These are phyloP conservation scores for Macrolepiota fuliginosa DNA, from an alignment of 768 basidiomycete genomes.

Conservation along the genomic window DNA sequence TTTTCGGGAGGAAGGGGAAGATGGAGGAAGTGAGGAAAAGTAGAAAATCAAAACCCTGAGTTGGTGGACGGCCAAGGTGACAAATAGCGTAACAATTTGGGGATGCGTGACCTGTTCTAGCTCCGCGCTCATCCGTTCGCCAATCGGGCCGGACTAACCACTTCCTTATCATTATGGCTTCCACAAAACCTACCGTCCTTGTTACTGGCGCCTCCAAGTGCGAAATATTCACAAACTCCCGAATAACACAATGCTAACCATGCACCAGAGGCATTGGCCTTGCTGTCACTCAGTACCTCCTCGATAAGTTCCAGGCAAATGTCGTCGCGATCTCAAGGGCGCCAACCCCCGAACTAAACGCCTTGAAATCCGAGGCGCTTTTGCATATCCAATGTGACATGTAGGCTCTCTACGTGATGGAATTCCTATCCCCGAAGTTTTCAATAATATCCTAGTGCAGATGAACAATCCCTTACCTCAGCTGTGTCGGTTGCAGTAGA, in stretches of 20 bases:
- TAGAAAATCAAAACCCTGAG: constrained; percentile 1
- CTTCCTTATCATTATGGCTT: constrained; percentile 7
- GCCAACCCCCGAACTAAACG: constrained; percentile 55
- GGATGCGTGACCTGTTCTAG: constrained; percentile 14
- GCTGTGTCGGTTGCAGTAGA: constrained; percentile 53
- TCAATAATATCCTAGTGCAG: constrained; percentile 42
- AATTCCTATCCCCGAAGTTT: constrained; percentile 10
- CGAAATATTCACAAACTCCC: constrained; percentile 8
- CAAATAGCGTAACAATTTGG: constrained; percentile 15
- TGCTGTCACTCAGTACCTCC: constrained; percentile 66
- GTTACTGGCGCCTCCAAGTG: constrained; percentile 88
- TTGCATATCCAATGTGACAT: constrained; percentile 70
- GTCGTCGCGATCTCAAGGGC: constrained; percentile 81
- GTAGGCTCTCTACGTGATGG: constrained; percentile 40
- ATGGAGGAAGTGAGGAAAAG: constrained; percentile 20
- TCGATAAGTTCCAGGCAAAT: constrained; percentile 57
- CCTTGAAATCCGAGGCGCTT: constrained; percentile 48
- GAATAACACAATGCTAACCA: constrained; percentile 7
- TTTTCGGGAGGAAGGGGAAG: constrained; percentile 28
- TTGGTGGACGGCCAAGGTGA: not conserved
- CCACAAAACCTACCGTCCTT: constrained; percentile 56
- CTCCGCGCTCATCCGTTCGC: constrained; percentile 8
- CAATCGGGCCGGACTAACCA: constrained; percentile 10
- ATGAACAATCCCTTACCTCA: constrained; percentile 49
- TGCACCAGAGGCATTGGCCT: constrained; percentile 68